Evolutionary conservation across 108 stramenopile genomes (phyloP), one percentile per base, ranked within the genome.

Genomic region (Nannochloropsis gaditana): DNA sequence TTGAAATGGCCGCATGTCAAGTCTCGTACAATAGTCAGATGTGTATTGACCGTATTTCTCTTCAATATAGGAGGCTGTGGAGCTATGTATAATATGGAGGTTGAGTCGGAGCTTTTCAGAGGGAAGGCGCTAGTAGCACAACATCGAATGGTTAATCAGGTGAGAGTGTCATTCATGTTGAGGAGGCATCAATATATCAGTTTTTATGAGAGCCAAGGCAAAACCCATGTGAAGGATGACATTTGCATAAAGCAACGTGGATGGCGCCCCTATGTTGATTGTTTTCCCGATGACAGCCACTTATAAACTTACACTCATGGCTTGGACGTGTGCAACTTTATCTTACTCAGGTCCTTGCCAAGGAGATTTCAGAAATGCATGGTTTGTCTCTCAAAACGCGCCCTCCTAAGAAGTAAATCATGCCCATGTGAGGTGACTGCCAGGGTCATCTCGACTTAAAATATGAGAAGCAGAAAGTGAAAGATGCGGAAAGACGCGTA

Each of bases 351-450:
- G 59, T 73, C 15, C 86, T 90, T 42, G 86, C 83, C 59, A 44
- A 86, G 41, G 88, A 90, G 86, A 90, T 90, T 44, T 87, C 89
- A 31, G 88, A 85, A 21, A 90, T 90, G 89, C 89, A 90, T 45
- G 89, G 89, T 44, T 86, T 90, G 10, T 88, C 89, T 43, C 79
- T 90, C 21, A 44, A 83, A 41, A 90, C 89, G 44, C 59, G 59
- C 59, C 2, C 59, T 15, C 59, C 59, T 8, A 73, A 6, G 59
- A 73, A 73, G 59, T n/a, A 73, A 31, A 31, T 31, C 31, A 31
- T 31, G 31, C 1, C 31, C 31, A 31, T 31, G 31, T 31, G 31
- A 31, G 31, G 31, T 31, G 31, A 31, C 31, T 31, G 31, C 31
- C 31, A 31, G 31, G 31, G 31, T 31, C 31, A 31, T 31, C 31